Evolutionary conservation across 225 moss, liverwort and hornwort genomes (phyloP).

Genomic region (Marchantia paleacea): DNA sequence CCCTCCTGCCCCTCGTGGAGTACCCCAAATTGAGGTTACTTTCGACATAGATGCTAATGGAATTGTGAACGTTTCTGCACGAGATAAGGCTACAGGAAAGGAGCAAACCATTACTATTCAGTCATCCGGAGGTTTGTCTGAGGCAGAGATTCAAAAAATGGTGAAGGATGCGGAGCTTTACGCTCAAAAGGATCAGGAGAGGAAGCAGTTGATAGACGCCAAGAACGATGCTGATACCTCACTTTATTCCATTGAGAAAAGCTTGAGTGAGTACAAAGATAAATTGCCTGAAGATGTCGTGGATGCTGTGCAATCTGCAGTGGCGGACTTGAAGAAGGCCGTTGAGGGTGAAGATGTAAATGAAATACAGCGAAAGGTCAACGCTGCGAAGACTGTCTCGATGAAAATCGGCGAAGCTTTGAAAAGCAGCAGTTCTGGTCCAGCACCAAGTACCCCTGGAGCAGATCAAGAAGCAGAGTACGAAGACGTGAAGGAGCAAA

Average conservation of each 20-base stretch:
- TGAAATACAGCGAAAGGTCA: conserved; percentile 55
- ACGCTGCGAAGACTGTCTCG: conserved; percentile 61
- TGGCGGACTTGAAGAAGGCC: conserved; percentile 64
- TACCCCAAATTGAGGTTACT: conserved; percentile 87
- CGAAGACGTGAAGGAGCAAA: conserved; percentile 74
- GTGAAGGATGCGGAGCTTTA: conserved; percentile 83
- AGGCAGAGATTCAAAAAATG: conserved; percentile 84
- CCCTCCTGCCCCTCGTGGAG: conserved; percentile 77
- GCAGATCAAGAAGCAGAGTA: conserved; percentile 73
- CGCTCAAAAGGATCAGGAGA: conserved; percentile 82
- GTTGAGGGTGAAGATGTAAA: conserved; percentile 57
- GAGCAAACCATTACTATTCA: conserved; percentile 87
- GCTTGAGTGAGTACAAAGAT: conserved; percentile 71
- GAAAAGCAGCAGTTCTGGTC: conserved; percentile 52
- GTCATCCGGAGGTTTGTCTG: conserved; percentile 86
- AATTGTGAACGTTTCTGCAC: conserved; percentile 83
- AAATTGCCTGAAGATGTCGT: conserved; percentile 70
- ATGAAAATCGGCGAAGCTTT: conserved; percentile 85
- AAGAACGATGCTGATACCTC: conserved; percentile 83
- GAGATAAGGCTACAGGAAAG: conserved; percentile 84
- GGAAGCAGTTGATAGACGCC: conserved; percentile 77
- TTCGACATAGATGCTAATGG: conserved; percentile 94
- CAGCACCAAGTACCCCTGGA: conserved; percentile 39
- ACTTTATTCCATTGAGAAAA: conserved; percentile 66
- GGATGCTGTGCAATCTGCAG: conserved; percentile 42